Evolutionary conservation across 768 basidiomycete species (phyloP).

Genomic region (Cystobasidium tubakii): DNA sequence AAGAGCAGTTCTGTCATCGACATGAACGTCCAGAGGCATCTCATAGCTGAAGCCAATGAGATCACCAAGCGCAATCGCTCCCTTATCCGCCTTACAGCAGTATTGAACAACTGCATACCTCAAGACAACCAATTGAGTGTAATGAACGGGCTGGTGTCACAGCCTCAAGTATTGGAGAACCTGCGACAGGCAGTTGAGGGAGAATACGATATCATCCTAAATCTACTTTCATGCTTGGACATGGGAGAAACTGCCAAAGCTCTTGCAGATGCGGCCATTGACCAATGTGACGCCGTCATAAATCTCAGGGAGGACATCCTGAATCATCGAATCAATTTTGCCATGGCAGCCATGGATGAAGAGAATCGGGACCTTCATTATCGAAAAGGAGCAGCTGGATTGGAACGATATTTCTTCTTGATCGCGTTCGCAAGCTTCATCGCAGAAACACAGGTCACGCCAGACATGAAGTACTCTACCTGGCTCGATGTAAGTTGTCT

Average conservation of each 20-base stretch:
- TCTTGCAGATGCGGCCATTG: slow-evolving; percentile 83
- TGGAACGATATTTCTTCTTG: slow-evolving; percentile 94
- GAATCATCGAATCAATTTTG: slow-evolving; percentile 64
- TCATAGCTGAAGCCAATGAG: slow-evolving; percentile 48
- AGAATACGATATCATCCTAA: slow-evolving; percentile 79
- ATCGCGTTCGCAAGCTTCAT: slow-evolving; percentile 89
- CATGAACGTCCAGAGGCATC: slow-evolving; percentile 46
- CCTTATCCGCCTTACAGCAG: slow-evolving; percentile 49
- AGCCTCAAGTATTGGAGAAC: slow-evolving; percentile 73
- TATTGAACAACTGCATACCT: slow-evolving; percentile 52
- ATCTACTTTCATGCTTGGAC: slow-evolving; percentile 86
- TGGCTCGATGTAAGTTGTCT: slow-evolving; percentile 9
- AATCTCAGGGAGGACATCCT: slow-evolving; percentile 88
- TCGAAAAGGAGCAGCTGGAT: slow-evolving; percentile 63
- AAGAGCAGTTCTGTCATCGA: slow-evolving; percentile 41
- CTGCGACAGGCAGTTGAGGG: slow-evolving; percentile 85
- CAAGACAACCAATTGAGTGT: slow-evolving; percentile 63
- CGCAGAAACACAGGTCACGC: slow-evolving; percentile 46
- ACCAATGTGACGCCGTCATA: slow-evolving; percentile 78
- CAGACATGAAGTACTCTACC: slow-evolving; percentile 52
- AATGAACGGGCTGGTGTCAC: slow-evolving; percentile 72
- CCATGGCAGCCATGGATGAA: slow-evolving; percentile 44
- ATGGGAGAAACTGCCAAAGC: slow-evolving; percentile 76
- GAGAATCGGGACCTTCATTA: slow-evolving; percentile 54
- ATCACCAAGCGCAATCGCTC: slow-evolving; percentile 49